Evolutionary conservation across 2,329 filamentous ascomycete species (phyloP).

Genomic region (Aspergillus novoparasiticus): DNA sequence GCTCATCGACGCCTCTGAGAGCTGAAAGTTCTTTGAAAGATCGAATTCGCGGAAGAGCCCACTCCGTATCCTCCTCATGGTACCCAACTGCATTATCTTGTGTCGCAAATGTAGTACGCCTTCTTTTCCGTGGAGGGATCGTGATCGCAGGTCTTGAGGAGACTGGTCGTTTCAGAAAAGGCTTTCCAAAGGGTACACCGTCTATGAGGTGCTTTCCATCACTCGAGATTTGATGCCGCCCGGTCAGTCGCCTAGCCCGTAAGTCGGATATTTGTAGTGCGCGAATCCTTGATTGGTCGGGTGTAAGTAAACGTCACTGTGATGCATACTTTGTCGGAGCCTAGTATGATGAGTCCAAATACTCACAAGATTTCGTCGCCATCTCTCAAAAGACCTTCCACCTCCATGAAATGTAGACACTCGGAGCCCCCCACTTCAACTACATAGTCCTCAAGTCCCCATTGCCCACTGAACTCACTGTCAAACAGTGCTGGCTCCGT

Average conservation of each 20-base stretch:
- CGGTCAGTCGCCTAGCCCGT: slow-evolving; percentile 70
- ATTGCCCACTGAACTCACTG: slow-evolving; percentile 53
- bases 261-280: slow-evolving; percentile 76
- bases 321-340: neutral
- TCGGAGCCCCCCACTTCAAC: slow-evolving; percentile 84
- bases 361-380: slow-evolving; percentile 81
- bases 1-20: slow-evolving; percentile 17
- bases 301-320: neutral
- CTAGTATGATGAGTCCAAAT: neutral
- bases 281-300: slow-evolving; percentile 63
- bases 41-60: slow-evolving; percentile 26
- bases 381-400: slow-evolving; percentile 71
- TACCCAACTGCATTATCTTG: slow-evolving; percentile 30
- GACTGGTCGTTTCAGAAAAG: slow-evolving; percentile 61
- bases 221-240: slow-evolving; percentile 76
- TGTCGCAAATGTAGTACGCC: slow-evolving; percentile 45
- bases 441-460: slow-evolving; percentile 87
- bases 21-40: slow-evolving; percentile 28
- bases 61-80: slow-evolving; percentile 36
- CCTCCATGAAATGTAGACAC: slow-evolving; percentile 79
- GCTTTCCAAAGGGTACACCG: slow-evolving; percentile 79
- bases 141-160: slow-evolving; percentile 66
- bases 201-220: slow-evolving; percentile 83
- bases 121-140: slow-evolving; percentile 73
- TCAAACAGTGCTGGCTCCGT: slow-evolving; percentile 49